These are phyloP conservation scores for Mucor lusitanicus DNA, from an alignment of 371 early-diverging fungal genomes.

Conservation along the genomic window DNA sequence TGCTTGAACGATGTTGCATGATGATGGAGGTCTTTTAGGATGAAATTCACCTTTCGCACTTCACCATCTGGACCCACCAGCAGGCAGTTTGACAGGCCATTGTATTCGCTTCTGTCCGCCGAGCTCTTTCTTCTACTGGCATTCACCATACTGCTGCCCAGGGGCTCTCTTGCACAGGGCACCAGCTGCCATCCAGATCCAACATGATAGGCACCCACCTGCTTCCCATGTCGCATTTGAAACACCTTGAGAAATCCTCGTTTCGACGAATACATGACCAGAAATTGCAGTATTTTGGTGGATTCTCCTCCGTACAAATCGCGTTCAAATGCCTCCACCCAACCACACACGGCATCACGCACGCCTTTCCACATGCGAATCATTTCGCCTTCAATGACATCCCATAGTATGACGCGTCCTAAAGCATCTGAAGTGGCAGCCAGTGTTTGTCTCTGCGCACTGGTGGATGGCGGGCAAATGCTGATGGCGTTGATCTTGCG, in stretches of 20 bases:
- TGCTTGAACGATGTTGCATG: not conserved
- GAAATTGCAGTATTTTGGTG: conserved; percentile 43
- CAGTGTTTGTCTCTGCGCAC: conserved; percentile 47
- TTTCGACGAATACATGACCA: conserved; percentile 62
- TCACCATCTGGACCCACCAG: conserved; percentile 62
- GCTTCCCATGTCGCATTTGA: conserved; percentile 63
- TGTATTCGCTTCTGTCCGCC: conserved; percentile 22
- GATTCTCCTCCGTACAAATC: conserved; percentile 12
- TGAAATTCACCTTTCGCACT: conserved; percentile 44
- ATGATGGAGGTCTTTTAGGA: conserved; percentile 8
- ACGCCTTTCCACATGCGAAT: conserved; percentile 73
- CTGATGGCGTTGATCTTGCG: conserved; percentile 54
- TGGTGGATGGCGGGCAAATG: conserved; percentile 48
- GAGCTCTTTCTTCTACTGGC: conserved; percentile 25
- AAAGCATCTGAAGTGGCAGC: conserved; percentile 64
- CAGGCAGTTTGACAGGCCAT: conserved; percentile 50
- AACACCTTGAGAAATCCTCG: conserved; percentile 60
- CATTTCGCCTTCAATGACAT: conserved; percentile 57
- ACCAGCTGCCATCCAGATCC: conserved; percentile 62
- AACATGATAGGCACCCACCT: conserved; percentile 59
- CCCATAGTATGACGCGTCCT: conserved; percentile 67
- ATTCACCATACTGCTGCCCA: conserved; percentile 44
- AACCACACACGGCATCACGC: conserved; percentile 66
- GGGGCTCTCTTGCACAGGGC: conserved; percentile 41
- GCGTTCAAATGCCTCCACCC: conserved; percentile 52